Evolutionary conservation across 176 grass and related monocot genomes (phyloP), one percentile per base, ranked within the genome.

Genomic region (Juncus inflexus): DNA sequence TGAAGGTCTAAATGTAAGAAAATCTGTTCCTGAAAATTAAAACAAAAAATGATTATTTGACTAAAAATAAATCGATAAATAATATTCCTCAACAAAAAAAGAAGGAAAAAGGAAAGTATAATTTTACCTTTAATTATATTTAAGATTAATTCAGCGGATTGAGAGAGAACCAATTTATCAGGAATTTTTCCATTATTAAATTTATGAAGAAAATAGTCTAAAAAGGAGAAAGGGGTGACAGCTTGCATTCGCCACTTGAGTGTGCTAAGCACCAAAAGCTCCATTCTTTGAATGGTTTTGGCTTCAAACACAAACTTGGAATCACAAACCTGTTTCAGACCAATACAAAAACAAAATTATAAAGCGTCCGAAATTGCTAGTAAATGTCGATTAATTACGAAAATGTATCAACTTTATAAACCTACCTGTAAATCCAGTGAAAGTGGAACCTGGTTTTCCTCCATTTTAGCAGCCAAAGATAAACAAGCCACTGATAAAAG

Each of bases 171-270:
- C 55, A 72, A 68, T 4, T 76, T 77, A 8, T 80, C 67, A 11
- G 61, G 69, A 5, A 13, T 16, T 15, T 40, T 72, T 59, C 78
- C 75, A 13, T 74, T 70, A 52, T 73, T 83, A 15, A 95, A 76
- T 70, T 80, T 84, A 40, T 62, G 52, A 62, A 90, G 78, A 71
- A 90, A 90, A 81, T 80, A 87, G 53, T 95, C 86, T 38, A 90
- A 37, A 71, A 87, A 95, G 53, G 90, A 83, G 83, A 95, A 90
- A 16, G 90, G 86, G 40, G 90, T 90, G 50, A 87, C 83, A 6
- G 86, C 58, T 71, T 87, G 90, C 90, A 95, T 95, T 78, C 86
- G 79, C 90, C 90, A 95, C 53, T 73, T 78, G 63, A 95, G 86
- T 52, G 83, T 87, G 59, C 64, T 95, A 41, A 95, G 75, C 9